Evolutionary conservation across 768 basidiomycete genomes (phyloP).

Genomic region (Mycena belliarum): DNA sequence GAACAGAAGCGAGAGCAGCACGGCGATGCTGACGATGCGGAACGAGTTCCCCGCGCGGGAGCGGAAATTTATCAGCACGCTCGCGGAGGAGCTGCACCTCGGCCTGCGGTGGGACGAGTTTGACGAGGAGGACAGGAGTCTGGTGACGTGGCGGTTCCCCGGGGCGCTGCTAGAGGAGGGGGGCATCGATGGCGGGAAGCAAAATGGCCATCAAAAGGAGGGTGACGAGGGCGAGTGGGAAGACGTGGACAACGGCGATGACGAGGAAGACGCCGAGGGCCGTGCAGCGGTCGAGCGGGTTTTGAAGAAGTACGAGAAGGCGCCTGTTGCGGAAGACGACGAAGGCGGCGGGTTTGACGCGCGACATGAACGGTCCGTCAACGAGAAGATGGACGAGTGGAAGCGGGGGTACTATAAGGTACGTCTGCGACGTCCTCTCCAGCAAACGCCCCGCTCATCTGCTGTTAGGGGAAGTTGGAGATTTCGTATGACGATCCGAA

Average conservation of each 20-base stretch:
- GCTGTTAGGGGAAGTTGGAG: conserved; percentile 78
- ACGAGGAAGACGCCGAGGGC: conserved; percentile 72
- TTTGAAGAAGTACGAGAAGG: conserved; percentile 84
- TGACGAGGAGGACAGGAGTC: conserved; percentile 77
- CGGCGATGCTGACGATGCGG: conserved; percentile 60
- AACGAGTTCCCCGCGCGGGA: conserved; percentile 84
- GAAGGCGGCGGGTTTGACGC: conserved; percentile 78
- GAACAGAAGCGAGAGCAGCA: conserved; percentile 37
- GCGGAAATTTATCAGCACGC: conserved; percentile 71
- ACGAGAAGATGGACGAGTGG: conserved; percentile 91
- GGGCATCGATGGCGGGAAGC: conserved; percentile 32
- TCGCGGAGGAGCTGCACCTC: conserved; percentile 79
- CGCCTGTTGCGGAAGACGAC: conserved; percentile 71
- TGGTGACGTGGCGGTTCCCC: conserved; percentile 70
- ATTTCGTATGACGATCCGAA: conserved; percentile 73
- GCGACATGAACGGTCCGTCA: conserved; percentile 68
- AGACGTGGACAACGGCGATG: conserved; percentile 33
- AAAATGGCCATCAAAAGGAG: conserved; percentile 19
- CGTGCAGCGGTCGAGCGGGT: conserved; percentile 77
- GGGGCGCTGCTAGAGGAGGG: conserved; percentile 33
- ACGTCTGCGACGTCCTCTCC: conserved; percentile 14
- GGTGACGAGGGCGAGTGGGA: conserved; percentile 7
- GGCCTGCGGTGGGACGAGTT: conserved; percentile 91
- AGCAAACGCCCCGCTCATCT: not conserved
- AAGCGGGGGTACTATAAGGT: conserved; percentile 90